Evolutionary conservation across 768 basidiomycete species (phyloP), one percentile per base, ranked within the genome.

Genomic region (Panellus pusillus): DNA sequence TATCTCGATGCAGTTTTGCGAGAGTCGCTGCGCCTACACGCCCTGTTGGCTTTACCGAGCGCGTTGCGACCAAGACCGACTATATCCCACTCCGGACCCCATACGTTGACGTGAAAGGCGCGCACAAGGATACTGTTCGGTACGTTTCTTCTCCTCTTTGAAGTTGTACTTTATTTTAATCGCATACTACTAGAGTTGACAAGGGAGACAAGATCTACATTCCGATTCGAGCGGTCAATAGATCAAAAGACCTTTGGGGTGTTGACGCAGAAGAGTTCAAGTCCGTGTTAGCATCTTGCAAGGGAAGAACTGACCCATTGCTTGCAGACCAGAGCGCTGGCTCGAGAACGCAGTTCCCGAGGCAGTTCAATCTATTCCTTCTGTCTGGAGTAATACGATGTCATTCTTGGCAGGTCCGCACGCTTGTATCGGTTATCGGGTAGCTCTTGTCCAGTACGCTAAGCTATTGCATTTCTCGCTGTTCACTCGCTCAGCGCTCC

Each of bases 291-390:
- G 20, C 3, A 9, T 47, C 13, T 4, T 12, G n/a, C 5, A 6
- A 37, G 24, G 17, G 17, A 47, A 47, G 9, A 27, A 27, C n/a
- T 42, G 41, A 42, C 24, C 44, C 6, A 12, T 24, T 36, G 17
- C 14, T 18, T 35, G 18, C 54, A 78, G 76, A 38, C 78, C 78
- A 0, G 78, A 79, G 47, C 69, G 78, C 0, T 79, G 79, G 78
- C 48, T 53, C 6, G 39, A 63, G 6, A 44, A 44, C 28, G 24
- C 27, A 15, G 11, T 61, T 12, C 73, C 75, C 0, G 68, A 67
- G 5, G 53, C 58, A 1, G 63, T 57, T 4, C 55, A 63, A 0
- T 55, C 55, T 5, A 57, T 79, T 14, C 78, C 78, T 13, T 72
- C 75, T 9, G 65, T 78, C 3, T 74, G 68, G 67, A 60, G 69